Conservation (phyloP, 2,329 filamentous ascomycete genomes). For the Pochonia chlamydosporia region DNA sequence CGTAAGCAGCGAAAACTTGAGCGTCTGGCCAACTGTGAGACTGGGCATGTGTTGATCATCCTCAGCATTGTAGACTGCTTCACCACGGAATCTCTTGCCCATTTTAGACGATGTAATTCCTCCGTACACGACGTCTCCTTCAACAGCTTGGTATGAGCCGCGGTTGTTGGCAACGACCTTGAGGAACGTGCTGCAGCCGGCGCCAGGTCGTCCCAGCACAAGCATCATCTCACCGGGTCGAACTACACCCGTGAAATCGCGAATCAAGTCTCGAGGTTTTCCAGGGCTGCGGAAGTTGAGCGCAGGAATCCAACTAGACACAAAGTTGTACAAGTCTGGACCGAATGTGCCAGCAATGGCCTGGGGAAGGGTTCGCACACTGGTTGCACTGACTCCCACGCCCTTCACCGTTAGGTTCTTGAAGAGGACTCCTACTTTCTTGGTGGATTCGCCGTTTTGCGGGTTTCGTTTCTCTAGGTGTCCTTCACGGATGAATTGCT, state of each 20-base stretch:
- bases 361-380: conserved; percentile 67
- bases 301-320: conserved; percentile 36
- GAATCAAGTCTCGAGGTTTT: conserved; percentile 5
- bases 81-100: conserved; percentile 63
- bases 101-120: conserved; percentile 64
- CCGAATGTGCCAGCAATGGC: conserved; percentile 75
- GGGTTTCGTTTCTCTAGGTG: conserved; percentile 66
- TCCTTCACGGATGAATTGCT: conserved; percentile 65
- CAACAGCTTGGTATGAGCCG: conserved; percentile 54
- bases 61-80: conserved; percentile 74
- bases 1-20: conserved; percentile 68
- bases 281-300: conserved; percentile 2
- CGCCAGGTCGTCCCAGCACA: conserved; percentile 62
- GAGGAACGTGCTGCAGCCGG: conserved; percentile 71
- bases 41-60: conserved; percentile 70
- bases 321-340: conserved; percentile 65
- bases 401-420: conserved; percentile 72
- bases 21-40: conserved; percentile 71
- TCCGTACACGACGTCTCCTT: conserved; percentile 54
- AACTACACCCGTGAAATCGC: conserved; percentile 27
- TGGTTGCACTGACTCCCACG: conserved; percentile 57
- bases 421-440: conserved; percentile 73
- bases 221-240: conserved; percentile 32
- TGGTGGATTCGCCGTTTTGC: conserved; percentile 51
- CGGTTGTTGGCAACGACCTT: conserved; percentile 66